Evolutionary conservation across 345 rosid genomes (phyloP).

Genomic region (Linum lewisii): DNA sequence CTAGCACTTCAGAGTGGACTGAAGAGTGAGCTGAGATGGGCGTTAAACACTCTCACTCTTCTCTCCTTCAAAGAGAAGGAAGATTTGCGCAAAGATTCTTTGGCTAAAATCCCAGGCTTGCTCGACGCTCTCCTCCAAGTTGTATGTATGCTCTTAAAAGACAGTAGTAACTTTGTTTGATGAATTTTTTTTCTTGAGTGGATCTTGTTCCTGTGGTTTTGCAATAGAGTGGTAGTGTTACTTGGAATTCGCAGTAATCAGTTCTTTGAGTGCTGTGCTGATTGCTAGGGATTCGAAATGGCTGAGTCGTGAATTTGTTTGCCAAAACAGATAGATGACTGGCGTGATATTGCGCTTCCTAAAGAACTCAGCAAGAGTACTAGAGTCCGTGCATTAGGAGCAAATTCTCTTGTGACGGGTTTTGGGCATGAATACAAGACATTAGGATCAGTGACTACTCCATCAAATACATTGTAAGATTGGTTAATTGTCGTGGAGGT

Average conservation of each 20-base stretch:
- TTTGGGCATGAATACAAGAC: conserved; percentile 65
- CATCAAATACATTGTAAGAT: conserved; percentile 39
- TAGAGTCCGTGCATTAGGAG: conserved; percentile 65
- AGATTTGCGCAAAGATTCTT: conserved; percentile 76
- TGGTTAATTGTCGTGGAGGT: not conserved
- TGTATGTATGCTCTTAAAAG: conserved; percentile 30
- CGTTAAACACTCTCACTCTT: conserved; percentile 79
- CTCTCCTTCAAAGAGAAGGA: conserved; percentile 94
- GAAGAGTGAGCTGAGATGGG: conserved; percentile 95
- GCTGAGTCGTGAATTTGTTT: not conserved
- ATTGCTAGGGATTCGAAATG: not conserved
- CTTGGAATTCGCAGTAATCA: not conserved
- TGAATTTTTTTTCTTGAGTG: no score
- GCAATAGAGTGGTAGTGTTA: not conserved
- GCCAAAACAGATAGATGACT: conserved; percentile 76
- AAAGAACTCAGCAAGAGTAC: conserved; percentile 43
- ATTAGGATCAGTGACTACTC: conserved; percentile 34
- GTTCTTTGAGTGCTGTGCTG: not conserved
- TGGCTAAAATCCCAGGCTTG: conserved; percentile 89
- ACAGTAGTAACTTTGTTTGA: not conserved
- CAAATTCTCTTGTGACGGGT: conserved; percentile 57
- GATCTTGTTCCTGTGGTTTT: not conserved
- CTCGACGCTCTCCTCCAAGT: conserved; percentile 93
- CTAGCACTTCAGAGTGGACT: conserved; percentile 94
- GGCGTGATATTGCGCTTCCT: conserved; percentile 82